Conservation (phyloP, 768 basidiomycete species). For the Porphyrellus cyaneotinctus region DNA sequence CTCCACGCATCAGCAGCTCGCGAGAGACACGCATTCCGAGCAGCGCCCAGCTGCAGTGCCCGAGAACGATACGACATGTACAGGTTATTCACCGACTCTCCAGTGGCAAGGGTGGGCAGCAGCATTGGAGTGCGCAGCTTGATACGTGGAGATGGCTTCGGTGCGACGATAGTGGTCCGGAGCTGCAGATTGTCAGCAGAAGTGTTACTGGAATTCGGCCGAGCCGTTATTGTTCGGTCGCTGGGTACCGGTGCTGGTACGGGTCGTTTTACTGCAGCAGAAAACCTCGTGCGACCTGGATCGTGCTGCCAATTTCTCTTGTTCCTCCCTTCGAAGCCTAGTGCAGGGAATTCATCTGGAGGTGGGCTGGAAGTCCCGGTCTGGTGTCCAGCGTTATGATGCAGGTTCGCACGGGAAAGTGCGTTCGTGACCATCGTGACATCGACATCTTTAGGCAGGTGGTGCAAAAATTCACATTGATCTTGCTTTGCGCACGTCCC, state of each 20-base stretch:
- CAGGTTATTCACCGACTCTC: slow-evolving; percentile 68
- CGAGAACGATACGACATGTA: slow-evolving; percentile 89
- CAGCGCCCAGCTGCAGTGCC: slow-evolving; percentile 88
- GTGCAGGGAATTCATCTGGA: slow-evolving; percentile 66
- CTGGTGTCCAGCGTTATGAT: slow-evolving; percentile 37
- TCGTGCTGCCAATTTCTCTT: slow-evolving; percentile 57
- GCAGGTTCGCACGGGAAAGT: slow-evolving; percentile 62
- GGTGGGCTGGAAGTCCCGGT: slow-evolving; percentile 32
- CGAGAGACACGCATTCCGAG: slow-evolving; percentile 89
- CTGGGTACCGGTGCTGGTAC: slow-evolving; percentile 28
- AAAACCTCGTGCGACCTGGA: slow-evolving; percentile 84
- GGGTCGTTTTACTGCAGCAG: slow-evolving; percentile 81
- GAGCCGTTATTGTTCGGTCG: slow-evolving; percentile 43
- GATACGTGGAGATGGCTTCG: slow-evolving; percentile 78
- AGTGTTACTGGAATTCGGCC: slow-evolving; percentile 45
- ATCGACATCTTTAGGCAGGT: slow-evolving; percentile 83
- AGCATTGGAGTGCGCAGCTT: slow-evolving; percentile 79
- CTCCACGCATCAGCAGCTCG: slow-evolving; percentile 96
- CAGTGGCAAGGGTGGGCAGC: slow-evolving; percentile 86
- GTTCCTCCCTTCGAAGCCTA: slow-evolving; percentile 47
- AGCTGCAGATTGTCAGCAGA: slow-evolving; percentile 61
- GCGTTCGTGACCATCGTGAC: slow-evolving; percentile 63
- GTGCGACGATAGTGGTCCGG: slow-evolving; percentile 68
- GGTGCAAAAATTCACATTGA: slow-evolving; percentile 93
- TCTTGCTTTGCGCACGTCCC: slow-evolving; percentile 97